Percentiles rank a stretch among this genome's conserved stretches.
phyloP scores from a whole-genome alignment of 179 eudicot genomes.

The Patellifolia procumbens region DNA sequence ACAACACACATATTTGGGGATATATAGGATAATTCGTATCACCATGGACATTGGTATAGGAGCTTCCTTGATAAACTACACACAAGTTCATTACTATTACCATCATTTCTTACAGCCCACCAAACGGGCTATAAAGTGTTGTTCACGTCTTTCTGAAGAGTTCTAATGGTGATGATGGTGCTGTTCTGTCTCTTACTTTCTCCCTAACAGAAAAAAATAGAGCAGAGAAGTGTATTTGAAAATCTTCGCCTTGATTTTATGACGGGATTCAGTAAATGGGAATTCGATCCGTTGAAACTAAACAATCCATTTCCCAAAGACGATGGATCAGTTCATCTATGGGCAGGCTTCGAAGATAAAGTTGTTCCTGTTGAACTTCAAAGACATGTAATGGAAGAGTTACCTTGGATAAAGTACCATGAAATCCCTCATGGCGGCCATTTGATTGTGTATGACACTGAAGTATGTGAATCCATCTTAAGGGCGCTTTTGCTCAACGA shows the following conservation, averaged over 20 bases:
- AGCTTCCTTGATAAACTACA: too few relatives aligned
- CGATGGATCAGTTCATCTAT: slow-evolving; percentile 61
- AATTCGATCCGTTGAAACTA: slow-evolving; percentile 70
- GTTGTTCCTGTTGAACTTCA: slow-evolving; percentile 73
- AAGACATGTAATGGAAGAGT: slow-evolving; percentile 49
- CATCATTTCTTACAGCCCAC: too few relatives aligned
- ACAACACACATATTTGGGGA: too few relatives aligned
- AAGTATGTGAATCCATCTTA: slow-evolving; percentile 70
- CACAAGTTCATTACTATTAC: too few relatives aligned
- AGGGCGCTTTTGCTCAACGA: slow-evolving; percentile 76
- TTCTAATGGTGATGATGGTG: slow-evolving; percentile 1
- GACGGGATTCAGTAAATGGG: slow-evolving; percentile 80
- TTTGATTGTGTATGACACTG: slow-evolving; percentile 70
- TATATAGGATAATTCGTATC: too few relatives aligned
- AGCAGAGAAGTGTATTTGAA: slow-evolving; percentile 54
- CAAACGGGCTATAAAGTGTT: background rate
- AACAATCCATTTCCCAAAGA: slow-evolving; percentile 49
- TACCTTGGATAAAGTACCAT: slow-evolving; percentile 79
- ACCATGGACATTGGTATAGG: too few relatives aligned
- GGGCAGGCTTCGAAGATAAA: slow-evolving; percentile 76
- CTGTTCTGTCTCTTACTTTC: slow-evolving; percentile 5
- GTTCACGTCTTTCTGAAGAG: background rate
- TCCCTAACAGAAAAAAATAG: slow-evolving; percentile 56
- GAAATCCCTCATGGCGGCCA: slow-evolving; percentile 90
- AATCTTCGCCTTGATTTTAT: slow-evolving; percentile 62